Base-by-base conservation (phyloP, 1,139 yeast genomes). In the Kodamaea sp. region DNA sequence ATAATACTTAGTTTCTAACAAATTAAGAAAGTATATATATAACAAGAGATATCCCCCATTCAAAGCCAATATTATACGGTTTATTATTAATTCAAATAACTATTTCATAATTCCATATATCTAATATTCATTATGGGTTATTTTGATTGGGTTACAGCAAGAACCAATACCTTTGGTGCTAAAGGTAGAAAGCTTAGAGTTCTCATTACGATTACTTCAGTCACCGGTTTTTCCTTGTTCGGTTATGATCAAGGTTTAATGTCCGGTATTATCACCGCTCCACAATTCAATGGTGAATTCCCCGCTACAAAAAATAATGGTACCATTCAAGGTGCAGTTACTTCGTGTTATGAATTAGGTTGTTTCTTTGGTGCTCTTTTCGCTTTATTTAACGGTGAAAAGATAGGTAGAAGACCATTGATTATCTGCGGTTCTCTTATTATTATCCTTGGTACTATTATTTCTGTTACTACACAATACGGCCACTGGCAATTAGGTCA, bases 161-260 rank as follows among this genome's bases (percentile, higher is more conserved):
- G 70, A 56, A 68, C 73, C 27, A 60, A 62, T 49, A 73, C 76
- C 15, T 61, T 57, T 34, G 84, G 84, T 8, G 61, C 76, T 23
- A 53, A 57, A 29, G 87, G 87, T 33, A 60, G 63, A 44, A 48
- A 58, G 31, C 62, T 70, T 40, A 55, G 73, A 49, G 49, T 50
- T 8, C 66, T 74, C 12, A 68, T 83, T 44, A 80, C 89, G 0
- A 44, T 70, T 22, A 65, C 77, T 30, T 80, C 89, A 35, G 80
- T 79, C 34, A 70, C 76, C 32, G 89, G 87, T 8, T 84, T 84
- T 58, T 74, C 84, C 23, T 60, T 68, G 37, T 84, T 84, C 54
- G 94, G 95, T 42, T 84, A 83, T 54, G 90, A 84, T 58, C 92
- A 84, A 61, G 94, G 94, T 54, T 73, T 84, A 40, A 80, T 83